Evolutionary conservation across 345 rosid genomes (phyloP), one percentile per base, ranked within the genome.

Genomic region (Adansonia digitata): DNA sequence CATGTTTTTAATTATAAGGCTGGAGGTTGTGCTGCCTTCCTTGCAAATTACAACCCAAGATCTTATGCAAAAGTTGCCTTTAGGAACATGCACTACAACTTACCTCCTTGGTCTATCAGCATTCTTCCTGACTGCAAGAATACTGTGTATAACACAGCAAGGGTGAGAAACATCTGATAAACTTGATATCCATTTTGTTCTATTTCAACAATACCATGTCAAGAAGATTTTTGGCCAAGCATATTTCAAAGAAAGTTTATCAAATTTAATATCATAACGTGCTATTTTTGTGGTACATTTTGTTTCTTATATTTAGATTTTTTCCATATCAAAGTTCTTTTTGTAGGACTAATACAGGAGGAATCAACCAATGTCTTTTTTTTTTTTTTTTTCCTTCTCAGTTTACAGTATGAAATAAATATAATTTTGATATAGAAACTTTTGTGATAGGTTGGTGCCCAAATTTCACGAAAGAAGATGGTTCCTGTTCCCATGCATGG

Each of bases 81-180:
- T 45, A 75, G 92, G 63, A 86, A 79, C 77, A 88, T 75, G 88
- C 98, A 93, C 82, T 93, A 93, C 82, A 91, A 91, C 81, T 83
- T 96, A 55, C 99, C 99, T 79, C 97, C 99, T 7, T 96, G 99
- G 99, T 93, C 99, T 77, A 85, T 96, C 69, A 93, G 99, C 85
- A 90, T 96, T 81, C 97, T 96, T 67, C 98, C 98, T 15, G 98
- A 93, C 85, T 96, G 99, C 93, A 90, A 90, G 88, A 93, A 91
- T 84, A 96, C 98, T 2, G 97, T 86, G 46, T 96, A 93, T 86
- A 93, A 96, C 87, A 96, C 99, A 63, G 99, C 98, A 78, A 87
- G 97, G 90, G 99, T 93, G 72, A 85, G 89, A 72, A 72, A 35
- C 2, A 56, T 42, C 34, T 20, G 37, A 31, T n/a, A 12, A 18